A percentile compares a stretch with the other conserved stretches of the same genome.
phyloP scores from a whole-genome alignment of 306 rosid genomes.

The Prunus padus region DNA sequence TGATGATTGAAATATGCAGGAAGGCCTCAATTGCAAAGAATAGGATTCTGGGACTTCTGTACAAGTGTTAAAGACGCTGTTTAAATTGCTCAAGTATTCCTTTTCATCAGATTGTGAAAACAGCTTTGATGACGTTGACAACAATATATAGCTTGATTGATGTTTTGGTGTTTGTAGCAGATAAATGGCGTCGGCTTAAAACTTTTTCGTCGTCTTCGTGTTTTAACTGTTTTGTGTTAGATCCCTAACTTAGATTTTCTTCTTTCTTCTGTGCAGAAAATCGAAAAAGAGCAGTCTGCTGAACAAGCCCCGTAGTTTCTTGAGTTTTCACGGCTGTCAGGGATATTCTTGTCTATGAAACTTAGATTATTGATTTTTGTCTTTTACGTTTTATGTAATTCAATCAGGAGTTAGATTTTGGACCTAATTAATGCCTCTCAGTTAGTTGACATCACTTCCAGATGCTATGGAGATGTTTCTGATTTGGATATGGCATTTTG shows the following conservation, averaged over 20 bases:
- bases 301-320: constrained; percentile 44
- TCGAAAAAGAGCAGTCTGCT: constrained; percentile 29
- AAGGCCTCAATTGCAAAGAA: not conserved
- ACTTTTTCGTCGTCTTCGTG: not conserved
- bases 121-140: not conserved
- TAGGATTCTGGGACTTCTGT: not conserved
- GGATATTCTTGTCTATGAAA: not conserved
- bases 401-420: constrained; percentile 19
- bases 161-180: not conserved
- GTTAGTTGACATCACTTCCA: constrained; percentile 18
- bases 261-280: constrained; percentile 43
- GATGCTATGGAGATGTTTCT: constrained; percentile 18
- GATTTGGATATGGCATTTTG: not conserved
- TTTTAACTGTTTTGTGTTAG: constrained; percentile 6
- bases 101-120: not conserved
- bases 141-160: not conserved
- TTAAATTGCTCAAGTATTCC: not conserved
- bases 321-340: not conserved
- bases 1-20: too few relatives aligned
- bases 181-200: not conserved
- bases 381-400: constrained; percentile 6
- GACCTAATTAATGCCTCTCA: constrained; percentile 1
- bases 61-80: not conserved
- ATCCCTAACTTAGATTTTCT: constrained; percentile 6
- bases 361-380: not conserved